Evolutionary conservation across 176 grass and related monocot species (phyloP), one percentile per base, ranked within the genome.

Genomic region (Paspalum notatum): DNA sequence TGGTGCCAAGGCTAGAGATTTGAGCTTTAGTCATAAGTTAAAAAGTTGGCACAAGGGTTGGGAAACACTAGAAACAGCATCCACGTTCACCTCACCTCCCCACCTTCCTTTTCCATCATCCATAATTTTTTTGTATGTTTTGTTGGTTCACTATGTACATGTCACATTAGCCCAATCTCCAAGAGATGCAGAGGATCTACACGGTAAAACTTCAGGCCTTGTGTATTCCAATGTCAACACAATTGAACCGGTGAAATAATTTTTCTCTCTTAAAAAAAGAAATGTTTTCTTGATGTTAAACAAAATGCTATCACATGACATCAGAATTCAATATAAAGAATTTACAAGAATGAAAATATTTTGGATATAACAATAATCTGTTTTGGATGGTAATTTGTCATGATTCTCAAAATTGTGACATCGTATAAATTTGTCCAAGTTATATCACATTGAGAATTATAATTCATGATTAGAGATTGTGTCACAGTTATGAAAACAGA

Each of bases 1-100:
- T 81, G 60, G 59, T 84, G 87, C 87, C 85, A 80, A 88, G 82
- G 87, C 89, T 84, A 90, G 91, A 85, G 86, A 90, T 85, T 85
- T 75, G 82, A 85, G 84, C 82, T 74, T 91, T 93, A 82, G 91
- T 86, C 85, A 72, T 82, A 84, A 86, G 73, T 92, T 85, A 89
- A 82, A 93, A 91, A 82, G 79, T 76, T 83, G 46, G 71, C 76
- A 82, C 87, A 87, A 81, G 87, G 80, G 87, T 82, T 94, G 94
- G 78, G 94, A 94, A 97, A 85, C 91, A 97, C 94, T 92, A 97
- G 86, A 93, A 97, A 94, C 91, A 94, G 94, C 94, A 94, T 89
- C 94, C 94, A 97, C 94, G 94, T 97, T 97, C 91, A 62, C 89
- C 87, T 97, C 89, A 86, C 82, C 87, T 69, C 86, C 77, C 86